Evolutionary conservation across 2,329 filamentous ascomycete species (phyloP).

Genomic region (Didymella exigua): DNA sequence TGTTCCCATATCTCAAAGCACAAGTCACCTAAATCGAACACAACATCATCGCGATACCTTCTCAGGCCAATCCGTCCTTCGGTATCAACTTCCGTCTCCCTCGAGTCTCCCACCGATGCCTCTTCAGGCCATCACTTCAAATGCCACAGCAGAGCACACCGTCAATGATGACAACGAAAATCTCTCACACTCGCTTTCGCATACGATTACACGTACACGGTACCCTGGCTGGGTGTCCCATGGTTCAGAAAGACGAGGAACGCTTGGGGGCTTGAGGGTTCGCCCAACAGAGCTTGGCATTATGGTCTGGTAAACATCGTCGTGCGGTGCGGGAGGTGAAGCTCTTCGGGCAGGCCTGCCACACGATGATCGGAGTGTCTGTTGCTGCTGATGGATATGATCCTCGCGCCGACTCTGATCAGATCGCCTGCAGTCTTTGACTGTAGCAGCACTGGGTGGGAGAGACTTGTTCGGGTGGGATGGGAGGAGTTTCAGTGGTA

Average conservation of each 20-base stretch:
- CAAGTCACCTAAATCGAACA: no score
- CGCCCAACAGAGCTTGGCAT: slow-evolving; percentile 1
- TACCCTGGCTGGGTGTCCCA: slow-evolving; percentile 8
- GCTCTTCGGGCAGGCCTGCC: slow-evolving; percentile 8
- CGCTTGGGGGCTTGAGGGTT: slow-evolving; percentile 7
- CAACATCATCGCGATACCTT: no score
- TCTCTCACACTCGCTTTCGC: neutral
- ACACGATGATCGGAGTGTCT: slow-evolving; percentile 5
- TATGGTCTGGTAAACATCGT: slow-evolving; percentile 3
- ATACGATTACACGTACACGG: neutral
- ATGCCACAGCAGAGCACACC: neutral
- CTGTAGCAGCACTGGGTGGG: slow-evolving; percentile 11
- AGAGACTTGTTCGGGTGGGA: slow-evolving; percentile 1
- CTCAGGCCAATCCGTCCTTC: neutral
- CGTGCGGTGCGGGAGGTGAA: slow-evolving; percentile 9
- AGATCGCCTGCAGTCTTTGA: slow-evolving; percentile 9
- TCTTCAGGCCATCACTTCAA: neutral
- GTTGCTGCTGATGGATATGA: slow-evolving; percentile 5
- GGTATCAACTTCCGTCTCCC: neutral
- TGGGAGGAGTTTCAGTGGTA: slow-evolving; percentile 6
- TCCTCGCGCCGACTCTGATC: slow-evolving; percentile 8
- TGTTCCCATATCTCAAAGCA: neutral
- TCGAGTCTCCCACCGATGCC: neutral
- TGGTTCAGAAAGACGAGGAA: slow-evolving; percentile 14
- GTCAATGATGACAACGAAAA: neutral